These are phyloP conservation scores for Lathyrus oleraceus DNA, from an alignment of 306 rosid species.

Conservation along the genomic window DNA sequence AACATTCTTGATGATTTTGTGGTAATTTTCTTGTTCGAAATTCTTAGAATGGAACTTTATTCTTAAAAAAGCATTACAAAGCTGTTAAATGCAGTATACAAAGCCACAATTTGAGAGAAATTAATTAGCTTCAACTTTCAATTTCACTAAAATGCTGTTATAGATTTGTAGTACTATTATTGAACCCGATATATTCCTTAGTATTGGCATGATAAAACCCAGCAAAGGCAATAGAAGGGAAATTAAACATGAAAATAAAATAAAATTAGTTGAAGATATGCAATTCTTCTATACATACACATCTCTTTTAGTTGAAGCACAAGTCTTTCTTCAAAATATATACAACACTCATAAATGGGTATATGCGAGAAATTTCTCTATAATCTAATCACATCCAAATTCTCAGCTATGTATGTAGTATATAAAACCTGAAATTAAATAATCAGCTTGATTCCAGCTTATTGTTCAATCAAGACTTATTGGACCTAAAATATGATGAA, in stretches of 20 bases:
- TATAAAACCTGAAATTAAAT: neutral
- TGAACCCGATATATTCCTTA: neutral
- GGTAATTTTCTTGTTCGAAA: neutral
- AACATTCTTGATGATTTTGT: neutral
- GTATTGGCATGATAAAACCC: neutral
- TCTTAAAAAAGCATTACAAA: neutral
- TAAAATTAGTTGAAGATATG: neutral
- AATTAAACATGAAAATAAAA: neutral
- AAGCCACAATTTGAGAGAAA: neutral
- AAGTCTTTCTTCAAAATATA: neutral
- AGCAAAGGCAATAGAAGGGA: neutral
- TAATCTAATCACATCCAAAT: constrained; percentile 1
- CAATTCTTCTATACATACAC: neutral
- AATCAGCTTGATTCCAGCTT: constrained; percentile 31
- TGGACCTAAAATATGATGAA: constrained; percentile 54
- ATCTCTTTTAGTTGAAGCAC: neutral
- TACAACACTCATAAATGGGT: neutral
- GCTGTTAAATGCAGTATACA: neutral
- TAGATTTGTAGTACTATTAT: neutral
- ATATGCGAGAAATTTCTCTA: neutral
- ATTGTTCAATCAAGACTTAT: constrained; percentile 41
- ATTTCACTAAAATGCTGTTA: neutral
- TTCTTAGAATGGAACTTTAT: neutral
- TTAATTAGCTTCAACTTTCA: neutral
- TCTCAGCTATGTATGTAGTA: neutral